Base-by-base conservation (phyloP, 2,329 filamentous ascomycete species). In the Mollisia scopiformis region DNA sequence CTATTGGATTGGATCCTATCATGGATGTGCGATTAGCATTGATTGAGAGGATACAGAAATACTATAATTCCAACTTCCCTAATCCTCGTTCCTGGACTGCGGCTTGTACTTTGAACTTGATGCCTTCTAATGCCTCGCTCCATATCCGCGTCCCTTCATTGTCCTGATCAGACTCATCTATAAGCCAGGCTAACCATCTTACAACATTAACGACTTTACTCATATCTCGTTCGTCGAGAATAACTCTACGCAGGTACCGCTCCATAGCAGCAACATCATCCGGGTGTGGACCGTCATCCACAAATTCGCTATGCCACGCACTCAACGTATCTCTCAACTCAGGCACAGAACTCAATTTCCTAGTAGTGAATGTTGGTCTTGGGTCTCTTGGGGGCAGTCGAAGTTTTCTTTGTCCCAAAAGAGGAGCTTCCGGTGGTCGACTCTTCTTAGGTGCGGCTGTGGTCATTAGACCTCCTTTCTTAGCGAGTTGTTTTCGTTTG, bases 211-310 rank as follows among this genome's bases (percentile, higher is more conserved):
- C 82, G 1, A 85, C 91, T 75, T 96, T 97, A 5, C 83, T 83
- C 76, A 95, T 81, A 72, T 97, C 88, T 60, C 83, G 80, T 75
- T 98, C 95, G 59, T 94, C 88, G 1, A 77, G 62, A 0, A 97
- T 82, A 0, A 98, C 91, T 27, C 83, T 83, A 5, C 74, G 79
- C 30, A 98, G 75, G 74, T 96, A 98, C 69, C 80, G 84, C 57
- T 83, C 85, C 62, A 98, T 80, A 37, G 93, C 87, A 41, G 82
- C 82, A 0, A 94, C 88, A 75, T 99, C 95, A 59, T 90, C 87
- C 0, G 77, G 76, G 74, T 95, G 93, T 1, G 95, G 95, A 0
- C 91, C 92, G 2, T 93, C 89, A 5, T 80, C 80, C 35, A 75
- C 78, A 62, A 94, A 96, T 62, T 89, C 87, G 2, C 78, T 73